phyloP scores from a whole-genome alignment of 2,329 filamentous ascomycete genomes.

The Verticillium tricorpus region DNA sequence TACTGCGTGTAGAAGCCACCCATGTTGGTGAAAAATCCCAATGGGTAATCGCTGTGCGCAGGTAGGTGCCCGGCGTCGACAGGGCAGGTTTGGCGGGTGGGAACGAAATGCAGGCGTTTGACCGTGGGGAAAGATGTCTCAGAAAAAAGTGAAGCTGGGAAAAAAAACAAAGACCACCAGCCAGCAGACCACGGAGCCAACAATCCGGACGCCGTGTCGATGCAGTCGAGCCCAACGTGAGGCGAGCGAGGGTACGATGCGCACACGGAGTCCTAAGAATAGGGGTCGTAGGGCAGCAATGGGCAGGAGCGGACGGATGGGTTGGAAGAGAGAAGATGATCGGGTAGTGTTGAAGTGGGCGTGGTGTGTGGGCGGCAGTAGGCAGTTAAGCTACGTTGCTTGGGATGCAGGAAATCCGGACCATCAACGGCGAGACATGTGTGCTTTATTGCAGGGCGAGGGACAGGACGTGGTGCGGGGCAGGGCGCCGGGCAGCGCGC shows the following conservation, averaged over 20 bases:
- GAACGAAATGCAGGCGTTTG: background rate
- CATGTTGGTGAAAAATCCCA: conserved; percentile 39
- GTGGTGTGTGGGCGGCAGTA: conserved; percentile 31
- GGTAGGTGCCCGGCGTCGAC: conserved; percentile 3
- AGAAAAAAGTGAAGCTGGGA: conserved; percentile 9
- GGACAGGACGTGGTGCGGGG: conserved; percentile 39
- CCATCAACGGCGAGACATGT: conserved; percentile 56
- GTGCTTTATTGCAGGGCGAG: conserved; percentile 60
- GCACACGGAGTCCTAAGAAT: conserved; percentile 17
- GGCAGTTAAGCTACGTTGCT: conserved; percentile 41
- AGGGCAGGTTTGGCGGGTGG: conserved; percentile 6
- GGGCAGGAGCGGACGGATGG: conserved; percentile 10
- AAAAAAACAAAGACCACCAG: conserved; percentile 19
- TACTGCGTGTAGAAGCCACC: conserved; percentile 69
- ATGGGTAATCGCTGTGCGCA: conserved; percentile 13
- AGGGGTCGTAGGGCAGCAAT: conserved; percentile 13
- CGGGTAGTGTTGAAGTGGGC: conserved; percentile 12
- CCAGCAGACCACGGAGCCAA: conserved; percentile 21
- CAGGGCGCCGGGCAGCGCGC: conserved; percentile 28
- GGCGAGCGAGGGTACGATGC: conserved; percentile 27
- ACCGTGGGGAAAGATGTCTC: background rate
- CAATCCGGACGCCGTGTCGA: conserved; percentile 29
- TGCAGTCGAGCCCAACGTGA: conserved; percentile 54
- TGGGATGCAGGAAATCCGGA: conserved; percentile 43
- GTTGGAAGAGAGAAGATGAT: conserved; percentile 4